Evolutionary conservation across 73 alveolate genomes (phyloP).

Genomic region (Paramecium biaurelia): DNA sequence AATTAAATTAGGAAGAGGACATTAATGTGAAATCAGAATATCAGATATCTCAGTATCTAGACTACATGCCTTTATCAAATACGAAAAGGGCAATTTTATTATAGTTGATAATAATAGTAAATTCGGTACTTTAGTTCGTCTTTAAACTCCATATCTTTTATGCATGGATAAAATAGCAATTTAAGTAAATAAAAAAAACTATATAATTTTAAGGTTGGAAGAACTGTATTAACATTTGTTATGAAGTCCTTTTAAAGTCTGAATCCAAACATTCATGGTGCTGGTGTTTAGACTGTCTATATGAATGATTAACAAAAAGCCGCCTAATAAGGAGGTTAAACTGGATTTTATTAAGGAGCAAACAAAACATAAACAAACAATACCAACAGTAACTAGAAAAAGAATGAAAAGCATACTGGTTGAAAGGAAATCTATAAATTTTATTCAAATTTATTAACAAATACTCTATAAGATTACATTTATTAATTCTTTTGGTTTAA

Average conservation of each 20-base stretch:
- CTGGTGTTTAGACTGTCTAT: neutral
- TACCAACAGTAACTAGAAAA: neutral
- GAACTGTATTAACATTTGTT: constrained; percentile 63
- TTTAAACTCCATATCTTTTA: constrained; percentile 30
- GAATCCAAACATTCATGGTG: neutral
- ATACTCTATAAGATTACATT: neutral
- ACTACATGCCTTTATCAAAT: constrained; percentile 68
- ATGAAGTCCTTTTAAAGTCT: constrained; percentile 19
- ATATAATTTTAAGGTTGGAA: constrained; percentile 47
- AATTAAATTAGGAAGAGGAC: constrained; percentile 75
- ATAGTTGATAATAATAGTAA: constrained; percentile 60
- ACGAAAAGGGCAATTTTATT: constrained; percentile 47
- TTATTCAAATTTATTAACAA: neutral
- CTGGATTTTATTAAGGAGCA: neutral
- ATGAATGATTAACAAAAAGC: neutral
- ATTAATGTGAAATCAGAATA: constrained; percentile 78
- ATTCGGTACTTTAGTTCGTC: constrained; percentile 61
- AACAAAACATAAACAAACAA: neutral
- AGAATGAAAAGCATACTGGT: neutral
- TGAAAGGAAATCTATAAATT: neutral
- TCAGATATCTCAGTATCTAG: constrained; percentile 76
- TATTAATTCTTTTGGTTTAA: neutral
- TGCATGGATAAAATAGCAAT: constrained; percentile 51
- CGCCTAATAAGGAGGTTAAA: neutral
- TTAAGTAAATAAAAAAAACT: neutral